Conservation (phyloP, 2,329 filamentous ascomycete genomes). For the Ophiostoma sp. region DNA sequence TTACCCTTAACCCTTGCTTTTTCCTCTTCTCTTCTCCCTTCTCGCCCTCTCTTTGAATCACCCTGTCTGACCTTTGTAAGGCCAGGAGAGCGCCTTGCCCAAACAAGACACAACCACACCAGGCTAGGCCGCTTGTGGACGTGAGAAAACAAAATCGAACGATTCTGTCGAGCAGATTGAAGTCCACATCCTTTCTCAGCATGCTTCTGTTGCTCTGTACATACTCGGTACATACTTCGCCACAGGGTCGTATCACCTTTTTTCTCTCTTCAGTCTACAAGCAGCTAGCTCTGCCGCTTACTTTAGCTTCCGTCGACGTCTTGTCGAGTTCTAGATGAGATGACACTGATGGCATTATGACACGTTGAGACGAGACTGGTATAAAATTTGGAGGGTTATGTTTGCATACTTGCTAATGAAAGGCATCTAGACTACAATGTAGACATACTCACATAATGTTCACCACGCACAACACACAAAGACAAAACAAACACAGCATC, state of each 20-base stretch:
- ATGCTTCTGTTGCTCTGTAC: background rate
- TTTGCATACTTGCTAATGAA: too few relatives aligned
- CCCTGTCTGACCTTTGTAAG: constrained; percentile 12
- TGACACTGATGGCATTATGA: background rate
- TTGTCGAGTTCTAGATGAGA: background rate
- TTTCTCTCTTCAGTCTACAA: background rate
- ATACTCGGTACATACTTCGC: too few relatives aligned
- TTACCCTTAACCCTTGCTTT: background rate
- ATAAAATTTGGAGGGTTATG: too few relatives aligned
- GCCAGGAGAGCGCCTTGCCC: constrained; percentile 8
- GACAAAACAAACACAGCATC: background rate
- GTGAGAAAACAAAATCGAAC: constrained; percentile 12
- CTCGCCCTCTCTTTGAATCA: background rate
- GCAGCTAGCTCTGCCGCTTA: constrained; percentile 7
- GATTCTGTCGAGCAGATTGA: background rate
- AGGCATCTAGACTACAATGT: too few relatives aligned
- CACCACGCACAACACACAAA: background rate
- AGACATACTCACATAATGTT: background rate
- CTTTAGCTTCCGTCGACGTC: constrained; percentile 6
- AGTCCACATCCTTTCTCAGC: background rate
- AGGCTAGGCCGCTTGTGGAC: constrained; percentile 2
- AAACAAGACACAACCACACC: background rate
- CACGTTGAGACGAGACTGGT: background rate
- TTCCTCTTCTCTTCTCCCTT: background rate
- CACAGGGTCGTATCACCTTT: background rate